These are phyloP conservation scores for Mycosphaerella sp. DNA, from an alignment of 2,329 filamentous ascomycete species.

Conservation along the genomic window DNA sequence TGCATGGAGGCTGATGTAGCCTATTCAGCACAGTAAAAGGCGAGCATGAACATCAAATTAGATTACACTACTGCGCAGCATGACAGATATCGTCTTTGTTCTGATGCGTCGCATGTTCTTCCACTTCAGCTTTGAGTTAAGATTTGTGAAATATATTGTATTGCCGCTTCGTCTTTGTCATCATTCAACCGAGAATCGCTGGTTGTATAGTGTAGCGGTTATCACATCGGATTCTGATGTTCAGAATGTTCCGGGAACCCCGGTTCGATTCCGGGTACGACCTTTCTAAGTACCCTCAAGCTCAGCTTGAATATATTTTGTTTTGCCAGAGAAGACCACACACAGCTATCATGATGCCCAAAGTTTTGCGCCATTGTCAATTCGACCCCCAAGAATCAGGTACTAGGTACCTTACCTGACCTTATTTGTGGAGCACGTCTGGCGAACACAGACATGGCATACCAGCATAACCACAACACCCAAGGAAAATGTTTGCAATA, in stretches of 20 bases:
- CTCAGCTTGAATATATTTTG: neutral
- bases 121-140: neutral
- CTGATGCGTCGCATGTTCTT: too few relatives aligned
- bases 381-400: too few relatives aligned
- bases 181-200: neutral
- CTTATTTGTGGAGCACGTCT: too few relatives aligned
- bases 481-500: too few relatives aligned
- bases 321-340: too few relatives aligned
- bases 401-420: too few relatives aligned
- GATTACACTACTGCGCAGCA: too few relatives aligned
- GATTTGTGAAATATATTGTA: neutral
- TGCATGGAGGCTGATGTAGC: conserved; percentile 71
- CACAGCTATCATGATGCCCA: too few relatives aligned
- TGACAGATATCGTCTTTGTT: too few relatives aligned
- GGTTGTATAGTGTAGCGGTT: conserved; percentile 3
- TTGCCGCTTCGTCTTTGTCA: neutral
- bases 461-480: too few relatives aligned
- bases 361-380: too few relatives aligned
- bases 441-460: too few relatives aligned
- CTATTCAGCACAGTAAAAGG: neutral
- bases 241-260: neutral
- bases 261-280: neutral
- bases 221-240: conserved; percentile 2
- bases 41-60: neutral
- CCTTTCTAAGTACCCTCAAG: neutral